Evolutionary conservation across 305 asterid genomes (phyloP), one percentile per base, ranked within the genome.

Genomic region (Coffea humblotiana): DNA sequence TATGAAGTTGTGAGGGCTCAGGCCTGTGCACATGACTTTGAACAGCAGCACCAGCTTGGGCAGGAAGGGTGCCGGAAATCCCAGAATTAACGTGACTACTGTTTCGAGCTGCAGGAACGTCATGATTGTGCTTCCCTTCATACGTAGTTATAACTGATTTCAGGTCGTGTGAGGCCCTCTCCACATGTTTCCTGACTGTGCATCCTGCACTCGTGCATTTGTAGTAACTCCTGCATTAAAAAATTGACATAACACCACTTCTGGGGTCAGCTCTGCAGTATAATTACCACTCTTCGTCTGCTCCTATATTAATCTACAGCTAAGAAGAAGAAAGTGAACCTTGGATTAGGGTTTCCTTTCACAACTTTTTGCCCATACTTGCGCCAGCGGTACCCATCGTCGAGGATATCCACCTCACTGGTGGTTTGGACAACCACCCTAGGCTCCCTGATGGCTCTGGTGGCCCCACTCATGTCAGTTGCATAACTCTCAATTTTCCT

Each of bases 371-470:
- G 98, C 73, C 98, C 98, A 51, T 94, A 94, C 80, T 94, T 94
- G 80, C 98, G 98, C 98, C 98, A 94, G 80, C 96, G 93, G 69
- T 93, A 94, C 35, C 98, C 98, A 78, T 94, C 98, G 29, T 93
- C 98, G 70, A 94, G 95, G 69, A 94, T 90, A 85, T 93, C 98
- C 69, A 94, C 97, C 82, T 94, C 98, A 77, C 98, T 94, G 45
- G 92, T 93, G 71, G 98, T 94, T 84, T 94, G 98, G 83, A 94
- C 98, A 35, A 94, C 98, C 48, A 93, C 98, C 79, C 96, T 89
- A 72, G 98, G 98, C 88, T 94, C 98, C 89, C 94, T 86, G 78
- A 90, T 89, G 65, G 97, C 90, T 88, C 90, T 78, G 72, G 87
- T 84, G 12, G 90, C 90, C 37, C 89, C 90, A 75, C 84, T 84